Evolutionary conservation across 371 early-diverging fungal species (phyloP).

Genomic region (Parasitella parasitica): DNA sequence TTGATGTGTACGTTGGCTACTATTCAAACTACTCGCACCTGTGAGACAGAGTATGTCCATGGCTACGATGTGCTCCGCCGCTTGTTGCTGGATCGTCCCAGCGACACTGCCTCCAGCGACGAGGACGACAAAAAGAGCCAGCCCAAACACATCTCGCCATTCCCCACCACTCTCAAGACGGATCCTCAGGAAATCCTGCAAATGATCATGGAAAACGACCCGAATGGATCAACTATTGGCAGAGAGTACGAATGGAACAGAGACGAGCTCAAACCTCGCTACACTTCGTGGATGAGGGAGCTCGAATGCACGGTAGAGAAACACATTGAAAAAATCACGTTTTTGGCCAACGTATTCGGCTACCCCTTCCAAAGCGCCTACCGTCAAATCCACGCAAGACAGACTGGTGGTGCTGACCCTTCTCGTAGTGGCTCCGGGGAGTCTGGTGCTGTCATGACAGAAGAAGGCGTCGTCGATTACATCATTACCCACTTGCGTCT

Average conservation of each 20-base stretch:
- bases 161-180: slow-evolving; percentile 46
- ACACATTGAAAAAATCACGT: slow-evolving; percentile 52
- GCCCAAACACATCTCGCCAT: slow-evolving; percentile 24
- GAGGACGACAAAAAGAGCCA: slow-evolving; percentile 21
- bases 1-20: slow-evolving; percentile 47
- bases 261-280: slow-evolving; percentile 33
- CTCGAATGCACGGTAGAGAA: slow-evolving; percentile 43
- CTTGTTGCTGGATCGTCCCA: slow-evolving; percentile 35
- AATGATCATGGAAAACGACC: slow-evolving; percentile 39
- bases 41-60: slow-evolving; percentile 32
- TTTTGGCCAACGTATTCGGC: slow-evolving; percentile 41
- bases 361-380: slow-evolving; percentile 53
- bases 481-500: slow-evolving; percentile 48
- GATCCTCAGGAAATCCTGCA: slow-evolving; percentile 42
- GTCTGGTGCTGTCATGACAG: slow-evolving; percentile 44
- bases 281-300: slow-evolving; percentile 56
- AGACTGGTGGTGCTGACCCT: slow-evolving; percentile 4
- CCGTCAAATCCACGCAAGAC: slow-evolving; percentile 35
- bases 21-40: slow-evolving; percentile 32
- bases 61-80: slow-evolving; percentile 51
- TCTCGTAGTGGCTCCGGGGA: slow-evolving; percentile 3
- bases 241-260: slow-evolving; percentile 15
- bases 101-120: slow-evolving; percentile 16
- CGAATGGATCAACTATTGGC: slow-evolving; percentile 17
- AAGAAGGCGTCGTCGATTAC: slow-evolving; percentile 55